Evolutionary conservation across 257 asterid genomes (phyloP).

Genomic region (Lycium barbarum): DNA sequence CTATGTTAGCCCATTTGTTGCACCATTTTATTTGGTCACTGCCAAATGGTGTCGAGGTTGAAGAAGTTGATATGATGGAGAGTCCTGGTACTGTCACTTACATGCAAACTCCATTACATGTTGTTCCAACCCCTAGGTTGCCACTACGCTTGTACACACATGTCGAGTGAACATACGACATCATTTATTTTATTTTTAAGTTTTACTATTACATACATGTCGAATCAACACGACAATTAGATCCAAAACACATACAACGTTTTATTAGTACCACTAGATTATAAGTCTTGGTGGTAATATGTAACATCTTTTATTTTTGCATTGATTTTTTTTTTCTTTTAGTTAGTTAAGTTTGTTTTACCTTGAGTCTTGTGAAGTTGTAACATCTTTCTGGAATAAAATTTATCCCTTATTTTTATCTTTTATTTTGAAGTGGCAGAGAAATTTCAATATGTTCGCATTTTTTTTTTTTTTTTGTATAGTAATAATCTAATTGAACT

Average conservation of each 20-base stretch:
- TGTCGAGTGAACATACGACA: slow-evolving; percentile 9
- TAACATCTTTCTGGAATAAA: background rate
- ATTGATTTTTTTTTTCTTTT: background rate
- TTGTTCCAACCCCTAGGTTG: slow-evolving; percentile 68
- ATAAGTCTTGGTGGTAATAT: background rate
- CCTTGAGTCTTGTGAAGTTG: background rate
- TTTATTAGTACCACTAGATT: background rate
- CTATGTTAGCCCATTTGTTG: slow-evolving; percentile 76
- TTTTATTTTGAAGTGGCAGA: background rate
- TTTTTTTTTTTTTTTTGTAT: background rate
- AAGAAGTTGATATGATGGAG: slow-evolving; percentile 83
- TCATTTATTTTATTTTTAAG: background rate
- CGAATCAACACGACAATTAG: background rate
- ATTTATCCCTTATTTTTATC: background rate
- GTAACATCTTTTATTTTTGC: background rate
- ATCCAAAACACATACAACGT: background rate
- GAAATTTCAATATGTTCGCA: background rate
- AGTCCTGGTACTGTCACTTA: slow-evolving; percentile 81
- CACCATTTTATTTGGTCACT: slow-evolving; percentile 69
- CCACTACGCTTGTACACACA: slow-evolving; percentile 63
- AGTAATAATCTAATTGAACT: background rate
- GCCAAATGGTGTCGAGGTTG: slow-evolving; percentile 55
- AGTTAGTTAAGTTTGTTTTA: background rate
- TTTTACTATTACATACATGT: background rate
- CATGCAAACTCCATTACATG: slow-evolving; percentile 68